Evolutionary conservation across 2,329 filamentous ascomycete species (phyloP).

Genomic region (Achaetomium macrosporum): DNA sequence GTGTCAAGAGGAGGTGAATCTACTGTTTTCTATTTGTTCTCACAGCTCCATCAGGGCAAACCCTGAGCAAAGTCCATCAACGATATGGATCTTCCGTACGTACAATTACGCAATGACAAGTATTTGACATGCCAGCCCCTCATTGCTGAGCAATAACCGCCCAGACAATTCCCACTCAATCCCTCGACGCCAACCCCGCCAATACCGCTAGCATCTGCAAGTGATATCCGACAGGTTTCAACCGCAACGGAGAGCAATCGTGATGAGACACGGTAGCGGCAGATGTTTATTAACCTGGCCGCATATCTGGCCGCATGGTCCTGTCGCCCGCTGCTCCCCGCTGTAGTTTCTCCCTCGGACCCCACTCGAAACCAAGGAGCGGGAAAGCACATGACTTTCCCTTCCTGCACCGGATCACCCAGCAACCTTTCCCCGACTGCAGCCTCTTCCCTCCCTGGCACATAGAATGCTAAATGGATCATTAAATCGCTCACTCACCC

Average conservation of each 20-base stretch:
- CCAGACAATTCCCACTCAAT: background rate
- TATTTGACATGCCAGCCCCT: no score
- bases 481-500: conserved; percentile 21
- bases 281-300: conserved; percentile 11
- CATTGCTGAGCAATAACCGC: no score
- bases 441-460: background rate
- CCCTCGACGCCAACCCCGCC: background rate
- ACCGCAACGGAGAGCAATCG: background rate
- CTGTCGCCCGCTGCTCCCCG: conserved; percentile 1
- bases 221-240: conserved; percentile 8
- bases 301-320: conserved; percentile 23
- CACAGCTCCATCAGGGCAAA: background rate
- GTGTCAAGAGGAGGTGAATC: background rate
- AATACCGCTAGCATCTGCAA: conserved; percentile 12
- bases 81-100: no score
- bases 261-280: background rate
- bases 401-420: conserved; percentile 19
- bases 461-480: background rate
- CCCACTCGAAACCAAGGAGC: conserved; percentile 2
- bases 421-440: conserved; percentile 9
- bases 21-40: background rate
- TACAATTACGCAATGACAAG: no score
- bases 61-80: background rate
- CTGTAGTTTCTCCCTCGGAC: background rate
- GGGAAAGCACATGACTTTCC: conserved; percentile 21